Evolutionary conservation across 805 yeast genomes (phyloP).

Genomic region (Candida nonsorbophila): DNA sequence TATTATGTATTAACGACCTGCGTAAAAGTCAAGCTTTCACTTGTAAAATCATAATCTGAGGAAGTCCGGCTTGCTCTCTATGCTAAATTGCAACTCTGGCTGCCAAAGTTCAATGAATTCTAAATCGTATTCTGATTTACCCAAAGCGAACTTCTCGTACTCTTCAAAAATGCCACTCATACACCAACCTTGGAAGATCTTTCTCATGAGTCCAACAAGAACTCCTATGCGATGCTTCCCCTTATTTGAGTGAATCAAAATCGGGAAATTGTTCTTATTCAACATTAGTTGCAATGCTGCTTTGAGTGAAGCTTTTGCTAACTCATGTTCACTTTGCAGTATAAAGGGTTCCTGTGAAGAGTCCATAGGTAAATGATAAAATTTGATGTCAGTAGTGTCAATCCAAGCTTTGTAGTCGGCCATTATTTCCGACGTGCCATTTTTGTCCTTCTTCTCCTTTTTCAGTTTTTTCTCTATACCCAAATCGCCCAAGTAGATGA

Average conservation of each 20-base stretch:
- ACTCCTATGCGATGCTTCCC: slow-evolving; percentile 98
- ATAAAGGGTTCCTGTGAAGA: slow-evolving; percentile 75
- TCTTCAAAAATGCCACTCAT: slow-evolving; percentile 91
- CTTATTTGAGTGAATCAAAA: slow-evolving; percentile 86
- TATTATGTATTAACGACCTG: neutral
- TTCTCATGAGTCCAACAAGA: slow-evolving; percentile 84
- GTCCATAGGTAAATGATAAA: slow-evolving; percentile 60
- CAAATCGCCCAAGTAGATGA: slow-evolving; percentile 74
- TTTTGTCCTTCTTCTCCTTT: slow-evolving; percentile 24
- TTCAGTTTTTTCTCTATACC: slow-evolving; percentile 19
- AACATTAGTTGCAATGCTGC: slow-evolving; percentile 52
- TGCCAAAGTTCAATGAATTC: slow-evolving; percentile 85
- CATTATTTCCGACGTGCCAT: slow-evolving; percentile 50
- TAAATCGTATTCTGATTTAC: slow-evolving; percentile 87
- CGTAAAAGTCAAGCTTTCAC: too few species aligned
- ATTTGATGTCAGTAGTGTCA: slow-evolving; percentile 40
- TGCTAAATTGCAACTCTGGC: slow-evolving; percentile 48
- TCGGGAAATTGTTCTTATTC: slow-evolving; percentile 73
- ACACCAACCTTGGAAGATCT: slow-evolving; percentile 87
- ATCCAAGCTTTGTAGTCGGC: slow-evolving; percentile 70
- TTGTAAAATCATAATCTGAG: slow-evolving; percentile 30
- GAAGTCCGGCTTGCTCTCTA: slow-evolving; percentile 56
- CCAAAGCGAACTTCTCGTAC: slow-evolving; percentile 86
- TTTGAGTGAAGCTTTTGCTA: slow-evolving; percentile 43
- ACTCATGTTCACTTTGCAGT: slow-evolving; percentile 41